Percentiles rank a stretch among this genome's conserved stretches.
These are phyloP conservation scores for Otatea glauca DNA, from an alignment of 176 grass and related monocot species.

Conservation along the genomic window DNA sequence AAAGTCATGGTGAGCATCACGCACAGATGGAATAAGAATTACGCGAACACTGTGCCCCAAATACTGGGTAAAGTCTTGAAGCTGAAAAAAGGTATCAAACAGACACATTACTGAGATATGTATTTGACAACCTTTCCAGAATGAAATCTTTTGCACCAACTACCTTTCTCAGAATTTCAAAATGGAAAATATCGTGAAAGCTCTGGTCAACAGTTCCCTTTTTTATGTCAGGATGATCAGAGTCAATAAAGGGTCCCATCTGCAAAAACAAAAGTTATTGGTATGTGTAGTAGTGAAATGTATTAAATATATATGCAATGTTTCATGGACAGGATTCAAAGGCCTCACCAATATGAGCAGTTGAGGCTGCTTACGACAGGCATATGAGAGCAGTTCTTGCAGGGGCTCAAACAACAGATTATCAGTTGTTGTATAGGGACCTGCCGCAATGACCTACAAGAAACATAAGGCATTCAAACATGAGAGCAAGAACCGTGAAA, in stretches of 20 bases:
- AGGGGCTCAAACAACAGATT: conserved; percentile 94
- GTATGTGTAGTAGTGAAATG: conserved; percentile 25
- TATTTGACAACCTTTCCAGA: conserved; percentile 34
- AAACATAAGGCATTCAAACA: conserved; percentile 43
- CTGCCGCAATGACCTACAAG: conserved; percentile 82
- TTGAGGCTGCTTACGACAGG: conserved; percentile 75
- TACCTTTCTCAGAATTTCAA: conserved; percentile 87
- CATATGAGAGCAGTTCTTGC: conserved; percentile 91
- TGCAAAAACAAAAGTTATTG: conserved; percentile 36
- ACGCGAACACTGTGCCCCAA: conserved; percentile 70
- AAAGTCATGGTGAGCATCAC: conserved; percentile 92
- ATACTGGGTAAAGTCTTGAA: conserved; percentile 81
- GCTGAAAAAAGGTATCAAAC: conserved; percentile 57
- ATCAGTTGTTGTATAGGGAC: conserved; percentile 90
- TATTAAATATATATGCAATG: conserved; percentile 6
- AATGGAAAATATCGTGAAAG: conserved; percentile 80
- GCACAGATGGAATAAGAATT: conserved; percentile 78
- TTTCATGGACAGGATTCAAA: conserved; percentile 29
- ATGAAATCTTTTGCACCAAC: conserved; percentile 30
- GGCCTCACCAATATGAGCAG: conserved; percentile 84
- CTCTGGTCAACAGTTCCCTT: conserved; percentile 67
- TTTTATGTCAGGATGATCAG: conserved; percentile 93
- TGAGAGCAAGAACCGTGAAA: neutral
- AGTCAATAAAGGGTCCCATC: conserved; percentile 99
- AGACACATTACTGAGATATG: neutral